Base-by-base conservation (phyloP, 805 yeast genomes). In the Saccharomycopsis sp. region DNA sequence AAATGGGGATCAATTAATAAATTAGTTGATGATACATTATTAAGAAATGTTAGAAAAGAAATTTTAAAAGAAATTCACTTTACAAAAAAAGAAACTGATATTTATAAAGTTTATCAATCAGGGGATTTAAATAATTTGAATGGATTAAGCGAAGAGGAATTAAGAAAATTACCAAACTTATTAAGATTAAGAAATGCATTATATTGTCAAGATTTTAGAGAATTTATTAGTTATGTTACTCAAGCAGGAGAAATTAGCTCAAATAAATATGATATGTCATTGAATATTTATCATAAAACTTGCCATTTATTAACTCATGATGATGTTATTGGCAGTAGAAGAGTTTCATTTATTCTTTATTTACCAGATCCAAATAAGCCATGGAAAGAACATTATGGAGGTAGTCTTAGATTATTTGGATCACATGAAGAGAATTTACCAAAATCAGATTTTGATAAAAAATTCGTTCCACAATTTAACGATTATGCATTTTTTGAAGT, bases 401-500 rank as follows among this genome's bases (percentile, higher is more conserved):
- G 99, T 20, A 86, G 89, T 0, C 62, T 92, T 42, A 67, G 97
- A 46, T 63, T 92, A 37, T 89, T 81, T 57, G 94, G 89, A 35
- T 80, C 95, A 1, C 70, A 86, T 26, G 79, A 79, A 12, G 88
- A 94, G 15, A 89, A 92, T 51, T 94, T 88, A 4, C 98, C 99
- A 10, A 71, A 72, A 45, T 69, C 94, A 1, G 97, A 89, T 60
- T 74, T 62, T 48, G 61, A 70, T 23, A 67, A 69, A 21, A 76
- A 77, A 51, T 63, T 92, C 28, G 81, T 86, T 1, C 98, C 98
- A 1, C 94, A 84, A 50, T 92, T 92, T 68, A 92, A 92, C 57
- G 96, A 92, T 59, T 79, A 92, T 55, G 96, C 97, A 0, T 85
- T 92, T 55, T 92, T 92, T 67, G 80, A 82, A 4, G 97, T 92